Evolutionary conservation across 192 early-diverging fungal genomes (phyloP), one percentile per base, ranked within the genome.

Genomic region (Borealophlyctis nickersoniae): DNA sequence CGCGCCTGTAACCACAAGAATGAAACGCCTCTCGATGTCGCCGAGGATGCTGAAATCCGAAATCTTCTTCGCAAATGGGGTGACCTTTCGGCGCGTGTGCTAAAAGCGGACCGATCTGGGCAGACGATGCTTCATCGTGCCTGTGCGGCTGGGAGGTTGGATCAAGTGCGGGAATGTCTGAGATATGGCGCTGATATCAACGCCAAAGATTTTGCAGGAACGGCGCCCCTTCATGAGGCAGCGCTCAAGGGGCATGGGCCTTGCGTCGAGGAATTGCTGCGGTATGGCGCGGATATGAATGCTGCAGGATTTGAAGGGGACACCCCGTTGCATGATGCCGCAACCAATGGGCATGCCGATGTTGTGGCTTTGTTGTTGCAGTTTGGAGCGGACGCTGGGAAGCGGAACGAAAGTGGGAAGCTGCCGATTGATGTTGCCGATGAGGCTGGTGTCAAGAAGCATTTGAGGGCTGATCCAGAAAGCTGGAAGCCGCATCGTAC

Each of bases 191-290:
- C 78, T 7, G 79, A 85, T 56, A 66, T 85, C 32, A 71, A 80
- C 52, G 60, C 26, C 13, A 29, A 26, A 0, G 79, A 77, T 57
- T 56, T 73, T 57, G 58, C 65, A 3, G 77, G 73, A 13, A 78
- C 70, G 74, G 76, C 80, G 11, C 76, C 84, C 29, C 60, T 86
- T 19, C 82, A 84, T 60, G 72, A 80, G 28, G 81, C 78, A 5
- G 66, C 59, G 48, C 32, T 70, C 11, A 49, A 71, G 30, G 80
- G 80, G 1, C 68, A 62, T 51, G 30, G 36, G 2, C 52, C 52
- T 27, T 36, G 66, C 52, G 76, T 74, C 3, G 63, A 62, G 13
- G 58, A 72, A 26, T 60, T 85, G 35, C 72, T 80, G 19, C 23
- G 34, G 16, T 67, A 74, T 68, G 84, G 84, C 24, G 76, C 79